Percentiles rank a stretch among this genome's conserved stretches.
Conservation (phyloP, 306 rosid species). For the Cicer arietinum region DNA sequence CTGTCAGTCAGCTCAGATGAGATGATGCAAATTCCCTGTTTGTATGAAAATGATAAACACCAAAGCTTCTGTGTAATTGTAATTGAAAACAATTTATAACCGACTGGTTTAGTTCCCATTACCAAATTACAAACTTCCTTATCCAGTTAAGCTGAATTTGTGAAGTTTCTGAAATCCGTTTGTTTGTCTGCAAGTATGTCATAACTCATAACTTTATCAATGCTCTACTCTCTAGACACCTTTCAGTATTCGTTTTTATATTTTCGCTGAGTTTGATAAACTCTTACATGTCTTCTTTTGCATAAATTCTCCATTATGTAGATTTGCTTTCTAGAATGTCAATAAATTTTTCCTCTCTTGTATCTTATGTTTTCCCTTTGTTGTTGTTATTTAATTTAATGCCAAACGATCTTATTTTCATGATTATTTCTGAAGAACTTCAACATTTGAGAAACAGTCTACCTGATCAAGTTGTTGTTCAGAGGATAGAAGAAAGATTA, state of each 20-base stretch:
- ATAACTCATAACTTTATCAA: neutral
- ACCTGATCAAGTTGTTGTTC: conserved; percentile 90
- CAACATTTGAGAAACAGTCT: conserved; percentile 95
- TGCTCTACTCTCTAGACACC: conserved; percentile 1
- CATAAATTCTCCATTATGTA: neutral
- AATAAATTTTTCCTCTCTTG: neutral
- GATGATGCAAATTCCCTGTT: neutral
- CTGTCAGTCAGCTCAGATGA: neutral
- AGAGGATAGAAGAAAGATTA: conserved; percentile 84
- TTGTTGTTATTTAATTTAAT: neutral
- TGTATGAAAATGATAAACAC: neutral
- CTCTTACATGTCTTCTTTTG: conserved; percentile 14
- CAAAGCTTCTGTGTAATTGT: neutral
- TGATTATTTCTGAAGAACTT: conserved; percentile 64
- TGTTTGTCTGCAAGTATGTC: conserved; percentile 12
- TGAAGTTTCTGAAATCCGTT: neutral
- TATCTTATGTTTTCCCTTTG: neutral
- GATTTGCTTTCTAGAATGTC: conserved; percentile 17
- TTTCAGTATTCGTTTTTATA: neutral
- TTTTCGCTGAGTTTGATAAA: conserved; percentile 5
- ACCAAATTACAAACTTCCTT: conserved; percentile 8
- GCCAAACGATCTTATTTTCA: conserved; percentile 11
- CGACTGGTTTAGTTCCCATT: neutral
- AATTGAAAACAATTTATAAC: neutral
- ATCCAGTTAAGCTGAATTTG: conserved; percentile 4